Percentiles rank a stretch among this genome's conserved stretches.
These are phyloP conservation scores for Arabis alpina DNA, from an alignment of 345 rosid species.

Conservation along the genomic window DNA sequence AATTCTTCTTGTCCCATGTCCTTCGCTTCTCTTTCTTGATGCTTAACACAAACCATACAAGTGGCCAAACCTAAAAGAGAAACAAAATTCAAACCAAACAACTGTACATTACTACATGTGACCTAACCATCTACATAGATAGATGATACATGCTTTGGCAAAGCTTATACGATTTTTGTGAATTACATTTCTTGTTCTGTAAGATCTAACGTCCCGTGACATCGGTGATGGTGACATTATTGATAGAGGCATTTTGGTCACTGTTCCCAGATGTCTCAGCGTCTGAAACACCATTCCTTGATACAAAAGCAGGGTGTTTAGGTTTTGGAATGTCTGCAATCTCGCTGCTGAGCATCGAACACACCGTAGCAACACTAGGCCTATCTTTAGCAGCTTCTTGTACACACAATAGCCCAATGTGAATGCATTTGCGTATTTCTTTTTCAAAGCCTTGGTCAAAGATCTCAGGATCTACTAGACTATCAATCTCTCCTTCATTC, in stretches of 20 bases:
- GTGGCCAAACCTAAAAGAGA: background rate
- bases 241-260: slow-evolving; percentile 36
- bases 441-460: slow-evolving; percentile 32
- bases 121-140: slow-evolving; percentile 2
- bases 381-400: slow-evolving; percentile 48
- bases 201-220: slow-evolving; percentile 38
- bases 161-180: background rate
- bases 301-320: slow-evolving; percentile 35
- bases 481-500: slow-evolving; percentile 25
- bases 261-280: slow-evolving; percentile 37
- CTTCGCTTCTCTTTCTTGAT: background rate
- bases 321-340: slow-evolving; percentile 26
- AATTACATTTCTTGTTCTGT: background rate
- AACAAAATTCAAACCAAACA: background rate
- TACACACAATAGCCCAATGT: slow-evolving; percentile 51
- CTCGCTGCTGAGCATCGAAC: slow-evolving; percentile 41
- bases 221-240: slow-evolving; percentile 33
- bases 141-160: slow-evolving; percentile 16
- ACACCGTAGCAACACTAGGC: slow-evolving; percentile 44
- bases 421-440: slow-evolving; percentile 43
- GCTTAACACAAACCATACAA: background rate
- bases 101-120: slow-evolving; percentile 13
- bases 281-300: slow-evolving; percentile 27
- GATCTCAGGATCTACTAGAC: slow-evolving; percentile 40
- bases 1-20: slow-evolving; percentile 1